Evolutionary conservation across 2,329 filamentous ascomycete species (phyloP), one percentile per base, ranked within the genome.

Genomic region (Claviceps sp.): DNA sequence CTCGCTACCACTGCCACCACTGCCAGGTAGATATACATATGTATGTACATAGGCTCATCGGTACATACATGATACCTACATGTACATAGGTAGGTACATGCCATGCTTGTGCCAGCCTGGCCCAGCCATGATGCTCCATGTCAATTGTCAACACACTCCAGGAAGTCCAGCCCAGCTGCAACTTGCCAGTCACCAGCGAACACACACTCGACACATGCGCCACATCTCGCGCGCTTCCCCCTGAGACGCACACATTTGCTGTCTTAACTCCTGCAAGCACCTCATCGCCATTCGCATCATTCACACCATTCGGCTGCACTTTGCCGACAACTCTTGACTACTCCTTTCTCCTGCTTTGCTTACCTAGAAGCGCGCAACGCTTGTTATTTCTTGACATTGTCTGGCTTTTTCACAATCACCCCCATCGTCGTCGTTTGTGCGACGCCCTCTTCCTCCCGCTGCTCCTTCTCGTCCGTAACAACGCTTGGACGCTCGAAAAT

Each of bases 221-320:
- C 49, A 50, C 49, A 52, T 45, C 46, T 34, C 38, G 46, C 51
- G 51, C 40, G 47, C 40, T 45, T 16, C 16, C 34, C 46, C 41
- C 30, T 45, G 51, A 49, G 46, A 44, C 41, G 13, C 37, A 5
- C 20, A 37, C 38, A 37, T 48, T 11, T 38, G 36, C 20, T 37
- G 45, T 52, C 48, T 45, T 45, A 48, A 40, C 51, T 52, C 51
- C 40, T 49, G 30, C 51, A 52, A 45, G 20, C 41, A 45, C 47
- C 40, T 40, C 26, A n/a, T 46, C 41, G 47, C 26, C 46, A 37
- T 30, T 11, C 26, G 8, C 26, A 30, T 30, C 26, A 30, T 30
- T 30, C 26, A 2, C 26, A 30, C 9, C 26, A 30, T 30, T 37
- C 30, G 8, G n/a, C 38, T 42, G 45, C 37, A 30, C 13, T 38